Base-by-base conservation (phyloP, 176 grass and related monocot genomes). In the Triticum timopheevii region DNA sequence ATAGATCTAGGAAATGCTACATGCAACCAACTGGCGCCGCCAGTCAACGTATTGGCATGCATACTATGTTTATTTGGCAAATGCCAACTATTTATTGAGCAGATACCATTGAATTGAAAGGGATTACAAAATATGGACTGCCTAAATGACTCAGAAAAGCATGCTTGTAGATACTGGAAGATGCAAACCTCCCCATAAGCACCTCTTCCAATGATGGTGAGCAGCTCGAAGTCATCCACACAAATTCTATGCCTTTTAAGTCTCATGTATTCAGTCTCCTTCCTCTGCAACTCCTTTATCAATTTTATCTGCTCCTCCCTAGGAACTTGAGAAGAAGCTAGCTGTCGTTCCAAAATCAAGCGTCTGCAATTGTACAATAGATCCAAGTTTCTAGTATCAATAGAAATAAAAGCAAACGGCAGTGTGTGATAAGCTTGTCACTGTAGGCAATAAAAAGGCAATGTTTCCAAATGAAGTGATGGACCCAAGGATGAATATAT, bases 231-330 rank as follows among this genome's bases (percentile, higher is more conserved):
- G 86, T 94, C 87, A 75, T 94, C 87, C 27, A 91, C 90, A 28
- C 93, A 88, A 39, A 86, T 92, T 84, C 88, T 90, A 73, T 87
- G 87, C 20, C 93, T 89, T 86, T 90, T 90, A 54, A 92, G 87
- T 38, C 90, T 86, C 90, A 94, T 94, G 65, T 92, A 94, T 79
- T 94, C 93, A 38, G 86, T 94, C 73, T 94, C 93, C 72, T 94
- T 94, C 79, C 86, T 94, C 87, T 94, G 90, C 64, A 94, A 87
- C 59, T 94, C 83, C 87, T 94, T 94, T 61, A 92, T 75, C 54
- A 94, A 85, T 44, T 84, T 94, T 61, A 87, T 72, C 27, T 94
- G 90, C 80, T 92, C 90, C 76, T 94, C 93, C 40, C 79, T 89
- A 13, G 86, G 83, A 66, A 94, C 83, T 34, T 92, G 83, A 61